A percentile compares a stretch with the other conserved stretches of the same genome.
These are phyloP conservation scores for Hymenoscyphus salicellus DNA, from an alignment of 2,329 filamentous ascomycete genomes.

Conservation along the genomic window DNA sequence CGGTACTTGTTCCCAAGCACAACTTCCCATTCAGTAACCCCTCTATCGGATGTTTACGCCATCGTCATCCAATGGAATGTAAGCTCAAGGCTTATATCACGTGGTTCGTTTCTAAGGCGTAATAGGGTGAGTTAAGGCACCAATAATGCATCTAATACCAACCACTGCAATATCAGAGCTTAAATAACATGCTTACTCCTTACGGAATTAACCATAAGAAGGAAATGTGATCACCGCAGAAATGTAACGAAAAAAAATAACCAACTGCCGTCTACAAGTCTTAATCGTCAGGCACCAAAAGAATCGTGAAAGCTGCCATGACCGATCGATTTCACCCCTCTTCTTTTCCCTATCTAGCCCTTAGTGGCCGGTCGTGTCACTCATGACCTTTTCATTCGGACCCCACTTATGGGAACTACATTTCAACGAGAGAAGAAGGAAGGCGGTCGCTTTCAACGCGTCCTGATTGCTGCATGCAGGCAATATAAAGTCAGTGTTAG, in stretches of 20 bases:
- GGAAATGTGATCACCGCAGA: not conserved
- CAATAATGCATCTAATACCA: not conserved
- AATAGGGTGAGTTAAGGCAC: not conserved
- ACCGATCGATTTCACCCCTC: not conserved
- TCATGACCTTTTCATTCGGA: not conserved
- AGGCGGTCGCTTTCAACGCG: constrained; percentile 12
- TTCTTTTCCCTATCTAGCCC: not conserved
- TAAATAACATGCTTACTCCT: not conserved
- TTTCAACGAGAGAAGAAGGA: not conserved
- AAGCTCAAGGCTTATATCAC: constrained; percentile 2
- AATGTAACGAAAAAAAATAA: not conserved
- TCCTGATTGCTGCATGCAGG: constrained; percentile 5
- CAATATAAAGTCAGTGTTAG: constrained; percentile 1
- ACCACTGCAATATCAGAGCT: not conserved
- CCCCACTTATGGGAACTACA: constrained; percentile 1
- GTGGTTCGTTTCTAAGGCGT: not conserved
- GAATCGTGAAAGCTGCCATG: not conserved
- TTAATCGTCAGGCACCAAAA: constrained; percentile 5
- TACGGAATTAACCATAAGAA: constrained; percentile 1
- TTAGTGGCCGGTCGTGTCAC: constrained; percentile 10
- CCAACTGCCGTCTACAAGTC: constrained; percentile 2
- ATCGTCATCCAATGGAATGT: not conserved
- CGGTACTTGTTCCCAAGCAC: not conserved
- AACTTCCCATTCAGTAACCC: not conserved
- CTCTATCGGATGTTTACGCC: not conserved